Evolutionary conservation across 177 flowering plant genomes (phyloP).

Genomic region (Vitis hybrid): DNA sequence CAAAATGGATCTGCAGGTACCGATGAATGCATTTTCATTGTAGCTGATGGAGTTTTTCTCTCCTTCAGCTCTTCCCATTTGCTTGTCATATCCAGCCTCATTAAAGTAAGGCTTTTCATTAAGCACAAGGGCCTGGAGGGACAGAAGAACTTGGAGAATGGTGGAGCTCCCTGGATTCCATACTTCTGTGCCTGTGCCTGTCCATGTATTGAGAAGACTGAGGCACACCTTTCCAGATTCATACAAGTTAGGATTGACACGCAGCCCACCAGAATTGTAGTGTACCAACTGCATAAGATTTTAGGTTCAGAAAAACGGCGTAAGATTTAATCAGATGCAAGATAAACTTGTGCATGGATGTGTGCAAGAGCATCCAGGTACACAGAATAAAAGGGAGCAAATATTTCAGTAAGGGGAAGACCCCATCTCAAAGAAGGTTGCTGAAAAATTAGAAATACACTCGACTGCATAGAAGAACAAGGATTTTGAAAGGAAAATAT

Average conservation of each 20-base stretch:
- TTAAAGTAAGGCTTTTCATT: constrained; percentile 90
- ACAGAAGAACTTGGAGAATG: constrained; percentile 84
- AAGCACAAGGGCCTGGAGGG: constrained; percentile 90
- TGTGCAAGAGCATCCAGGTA: background rate
- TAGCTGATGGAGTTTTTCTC: constrained; percentile 87
- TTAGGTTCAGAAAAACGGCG: background rate
- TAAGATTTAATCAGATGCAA: constrained; percentile 1
- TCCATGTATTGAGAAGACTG: constrained; percentile 92
- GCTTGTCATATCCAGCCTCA: constrained; percentile 92
- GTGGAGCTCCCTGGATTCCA: constrained; percentile 81
- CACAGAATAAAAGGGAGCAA: background rate
- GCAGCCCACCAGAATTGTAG: constrained; percentile 84
- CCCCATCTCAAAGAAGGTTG: background rate
- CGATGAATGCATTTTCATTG: constrained; percentile 84
- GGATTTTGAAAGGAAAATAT: background rate
- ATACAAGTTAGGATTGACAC: constrained; percentile 88
- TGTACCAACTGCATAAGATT: constrained; percentile 68
- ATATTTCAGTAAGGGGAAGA: background rate
- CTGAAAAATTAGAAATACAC: background rate
- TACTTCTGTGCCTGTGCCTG: constrained; percentile 68
- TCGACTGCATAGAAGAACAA: background rate
- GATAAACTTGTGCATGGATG: background rate
- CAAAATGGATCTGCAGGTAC: constrained; percentile 82
- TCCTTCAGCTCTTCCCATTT: constrained; percentile 77
- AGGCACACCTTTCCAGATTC: constrained; percentile 94